Evolutionary conservation across 768 basidiomycete species (phyloP).

Genomic region (Lactarius deliciosus): DNA sequence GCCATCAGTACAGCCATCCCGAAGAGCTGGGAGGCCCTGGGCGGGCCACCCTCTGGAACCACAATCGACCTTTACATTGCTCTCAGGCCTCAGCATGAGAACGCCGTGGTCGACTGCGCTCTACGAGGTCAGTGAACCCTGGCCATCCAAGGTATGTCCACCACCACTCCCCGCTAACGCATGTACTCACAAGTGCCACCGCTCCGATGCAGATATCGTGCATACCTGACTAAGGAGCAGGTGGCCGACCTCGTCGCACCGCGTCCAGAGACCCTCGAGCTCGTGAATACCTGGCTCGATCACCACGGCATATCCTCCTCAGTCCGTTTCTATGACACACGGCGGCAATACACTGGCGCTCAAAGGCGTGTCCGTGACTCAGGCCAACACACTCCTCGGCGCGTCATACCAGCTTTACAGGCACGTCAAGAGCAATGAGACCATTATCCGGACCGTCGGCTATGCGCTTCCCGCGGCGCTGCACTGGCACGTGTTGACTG

Average conservation of each 20-base stretch:
- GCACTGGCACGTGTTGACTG: background rate
- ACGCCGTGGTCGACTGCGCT: background rate
- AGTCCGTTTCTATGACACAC: background rate
- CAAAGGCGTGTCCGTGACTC: background rate
- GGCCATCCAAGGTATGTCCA: background rate
- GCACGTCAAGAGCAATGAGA: background rate
- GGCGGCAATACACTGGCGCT: background rate
- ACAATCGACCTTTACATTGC: background rate
- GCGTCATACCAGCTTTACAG: background rate
- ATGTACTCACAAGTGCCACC: background rate
- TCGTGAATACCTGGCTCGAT: background rate
- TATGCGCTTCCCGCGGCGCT: background rate
- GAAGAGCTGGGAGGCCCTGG: background rate
- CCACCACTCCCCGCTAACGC: background rate
- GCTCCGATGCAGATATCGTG: background rate
- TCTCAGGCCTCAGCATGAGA: background rate
- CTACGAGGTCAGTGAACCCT: background rate
- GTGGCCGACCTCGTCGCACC: background rate
- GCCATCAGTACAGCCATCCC: too few relatives aligned
- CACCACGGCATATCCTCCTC: background rate
- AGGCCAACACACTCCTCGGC: background rate
- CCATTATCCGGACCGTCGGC: background rate
- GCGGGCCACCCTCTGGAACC: background rate
- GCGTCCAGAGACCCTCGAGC: background rate
- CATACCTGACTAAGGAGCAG: background rate